Evolutionary conservation across 2,329 filamentous ascomycete genomes (phyloP), one percentile per base, ranked within the genome.

Genomic region (Xenosphaeropsis pyriputrescens): DNA sequence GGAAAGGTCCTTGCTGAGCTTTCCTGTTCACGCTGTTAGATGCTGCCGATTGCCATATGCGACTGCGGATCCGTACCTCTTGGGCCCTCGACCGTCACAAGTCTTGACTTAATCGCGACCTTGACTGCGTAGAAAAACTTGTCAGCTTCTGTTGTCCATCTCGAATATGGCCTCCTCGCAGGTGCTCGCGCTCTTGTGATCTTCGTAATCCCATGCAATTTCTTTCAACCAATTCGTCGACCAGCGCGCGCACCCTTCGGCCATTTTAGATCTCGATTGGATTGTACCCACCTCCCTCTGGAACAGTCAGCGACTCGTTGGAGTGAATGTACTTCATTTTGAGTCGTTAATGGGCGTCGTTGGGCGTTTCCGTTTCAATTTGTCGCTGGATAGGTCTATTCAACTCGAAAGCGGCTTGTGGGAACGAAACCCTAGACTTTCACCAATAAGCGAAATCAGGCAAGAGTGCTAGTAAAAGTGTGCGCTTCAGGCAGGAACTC

Each of bases 261-360:
- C 12, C 29, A 18, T 29, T 36, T 18, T 18, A 37, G 26, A 15
- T 34, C 7, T 32, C 16, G 26, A 39, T n/a, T 14, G 32, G 41
- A 40, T 41, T 43, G 42, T 14, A 83, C 85, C 70, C 79, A 94
- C 86, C 86, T 74, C 88, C 85, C 67, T 95, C 85, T 61, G 93
- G 91, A 69, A 98, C 85, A 60, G 79, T 76, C 71, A 98, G 75
- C 70, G 76, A 74, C 79, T 98, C 89, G 72, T 89, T 75, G 62
- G 85, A 93, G 78, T 95, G 86, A 73, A 98, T 94, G 85, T 95
- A 96, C 76, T 84, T 93, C 91, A 96, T 96, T 71, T 84, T 95
- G 82, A 32, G 30, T 15, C 30, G 30, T 32, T 14, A 17, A 15
- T 32, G 30, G 30, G 14, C 14, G 30, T 32, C 14, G 16, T 32